These are phyloP conservation scores for Globisporangium radiosum DNA, from an alignment of 352 stramenopile genomes.

Conservation along the genomic window DNA sequence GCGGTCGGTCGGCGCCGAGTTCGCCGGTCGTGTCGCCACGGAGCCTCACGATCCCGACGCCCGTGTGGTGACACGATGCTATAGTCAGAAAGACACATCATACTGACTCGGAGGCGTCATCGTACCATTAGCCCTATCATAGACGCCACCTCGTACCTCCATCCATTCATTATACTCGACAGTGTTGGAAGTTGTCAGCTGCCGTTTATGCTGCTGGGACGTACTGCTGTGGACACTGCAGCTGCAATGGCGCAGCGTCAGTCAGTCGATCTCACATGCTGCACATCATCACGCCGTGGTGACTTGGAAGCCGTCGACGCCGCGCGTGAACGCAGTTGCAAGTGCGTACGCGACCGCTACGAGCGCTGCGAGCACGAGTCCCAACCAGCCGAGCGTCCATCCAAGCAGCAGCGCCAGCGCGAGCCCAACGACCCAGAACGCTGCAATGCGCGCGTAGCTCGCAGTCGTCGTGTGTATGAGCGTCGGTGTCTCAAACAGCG, in stretches of 20 bases:
- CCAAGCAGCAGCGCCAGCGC: conserved; percentile 19
- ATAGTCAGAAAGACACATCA: background rate
- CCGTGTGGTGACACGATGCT: conserved; percentile 1
- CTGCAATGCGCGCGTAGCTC: conserved; percentile 24
- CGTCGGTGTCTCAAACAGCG: conserved; percentile 19
- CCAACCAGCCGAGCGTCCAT: conserved; percentile 20
- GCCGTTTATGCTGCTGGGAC: background rate
- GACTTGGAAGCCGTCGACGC: conserved; percentile 48
- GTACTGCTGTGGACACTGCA: background rate
- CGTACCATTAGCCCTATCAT: conserved; percentile 3
- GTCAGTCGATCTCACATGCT: too few species aligned
- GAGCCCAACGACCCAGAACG: conserved; percentile 51
- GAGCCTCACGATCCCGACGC: conserved; percentile 5
- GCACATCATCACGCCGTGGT: background rate
- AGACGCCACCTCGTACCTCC: background rate
- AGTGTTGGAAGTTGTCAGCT: background rate
- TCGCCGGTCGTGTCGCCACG: conserved; percentile 23
- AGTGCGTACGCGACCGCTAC: conserved; percentile 26
- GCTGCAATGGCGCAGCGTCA: too few species aligned
- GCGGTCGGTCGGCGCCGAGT: conserved; percentile 26
- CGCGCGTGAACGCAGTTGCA: conserved; percentile 27
- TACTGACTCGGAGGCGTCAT: background rate
- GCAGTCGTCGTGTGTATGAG: conserved; percentile 21
- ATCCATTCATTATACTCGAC: too few species aligned
- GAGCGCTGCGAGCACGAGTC: conserved; percentile 15